Evolutionary conservation across 1,139 yeast genomes (phyloP), one percentile per base, ranked within the genome.

Genomic region (Pichia kudriavzevii): DNA sequence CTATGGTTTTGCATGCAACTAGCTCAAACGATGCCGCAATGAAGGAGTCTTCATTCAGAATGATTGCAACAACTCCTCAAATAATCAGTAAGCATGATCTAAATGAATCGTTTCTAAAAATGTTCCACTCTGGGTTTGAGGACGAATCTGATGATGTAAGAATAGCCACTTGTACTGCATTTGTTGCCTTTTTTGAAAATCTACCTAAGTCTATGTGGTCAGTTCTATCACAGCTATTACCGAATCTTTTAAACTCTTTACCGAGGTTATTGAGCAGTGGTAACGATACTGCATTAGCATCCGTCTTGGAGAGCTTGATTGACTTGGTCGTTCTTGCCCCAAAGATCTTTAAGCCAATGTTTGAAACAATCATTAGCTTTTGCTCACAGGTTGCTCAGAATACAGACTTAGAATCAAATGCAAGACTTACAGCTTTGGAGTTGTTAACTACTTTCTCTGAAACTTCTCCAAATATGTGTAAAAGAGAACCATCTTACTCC

Each of bases 261-360:
- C 95, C 96, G 33, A 79, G 88, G 48, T 74, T 91, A 47, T 68
- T 87, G 40, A 79, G 75, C 44, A 76, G 68, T 49, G 87, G 87
- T 29, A 83, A 85, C 54, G 93, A 85, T 39, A 66, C 70, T 19
- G 84, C 95, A 10, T 70, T 91, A 48, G 79, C 95, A 1, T 70
- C 84, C 6, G 95, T 88, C n/a, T 71, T 91, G 45, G 95, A 85
- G 58, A 72, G 88, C 9, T 68, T 91, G 49, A 85, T 88, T 41
- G 97, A 91, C 50, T 69, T 91, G 43, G 95, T 88, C 8, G 93
- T 82, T 47, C 64, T 88, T 44, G 97, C 97, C 9, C 98, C 98
- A 35, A 91, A 88, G 55, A 75, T 91, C 76, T 91, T 91, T 64
- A 76, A 74, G 52, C 85, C 84, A 33, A 83, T 88, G 83, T 88